Percentiles rank a stretch among this genome's conserved stretches.
These are phyloP conservation scores for Hevea brasiliensis DNA, from an alignment of 345 rosid genomes.

Conservation along the genomic window DNA sequence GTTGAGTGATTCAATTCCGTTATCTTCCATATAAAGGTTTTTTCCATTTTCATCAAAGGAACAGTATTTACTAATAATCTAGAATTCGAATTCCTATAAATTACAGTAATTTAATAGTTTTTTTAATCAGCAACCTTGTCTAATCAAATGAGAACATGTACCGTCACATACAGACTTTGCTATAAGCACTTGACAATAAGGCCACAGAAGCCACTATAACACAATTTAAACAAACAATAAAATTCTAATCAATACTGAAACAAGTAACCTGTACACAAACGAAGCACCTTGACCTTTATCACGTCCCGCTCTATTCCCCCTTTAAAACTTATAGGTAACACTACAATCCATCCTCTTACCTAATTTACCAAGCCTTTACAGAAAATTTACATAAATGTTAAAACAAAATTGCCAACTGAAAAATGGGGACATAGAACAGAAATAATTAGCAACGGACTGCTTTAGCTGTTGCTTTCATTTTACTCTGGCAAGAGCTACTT, in stretches of 20 bases:
- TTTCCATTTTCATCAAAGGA: too few species aligned
- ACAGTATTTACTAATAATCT: too few species aligned
- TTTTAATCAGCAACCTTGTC: not conserved
- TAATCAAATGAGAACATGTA: too few species aligned
- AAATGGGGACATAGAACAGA: not conserved
- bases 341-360: slow-evolving; percentile 1
- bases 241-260: not conserved
- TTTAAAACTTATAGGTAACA: not conserved
- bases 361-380: not conserved
- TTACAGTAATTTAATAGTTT: too few species aligned
- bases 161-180: too few species aligned
- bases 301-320: slow-evolving; percentile 2
- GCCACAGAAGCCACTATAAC: not conserved
- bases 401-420: not conserved
- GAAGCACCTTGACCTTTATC: not conserved
- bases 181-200: too few species aligned
- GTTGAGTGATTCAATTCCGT: too few species aligned
- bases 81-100: too few species aligned
- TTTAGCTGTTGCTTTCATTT: not conserved
- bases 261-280: not conserved
- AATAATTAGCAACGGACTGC: slow-evolving; percentile 13
- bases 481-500: not conserved
- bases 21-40: too few species aligned
- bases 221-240: not conserved
- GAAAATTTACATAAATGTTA: not conserved